Evolutionary conservation across 2,329 filamentous ascomycete species (phyloP), one percentile per base, ranked within the genome.

Genomic region (Domatiomyces catenatus): DNA sequence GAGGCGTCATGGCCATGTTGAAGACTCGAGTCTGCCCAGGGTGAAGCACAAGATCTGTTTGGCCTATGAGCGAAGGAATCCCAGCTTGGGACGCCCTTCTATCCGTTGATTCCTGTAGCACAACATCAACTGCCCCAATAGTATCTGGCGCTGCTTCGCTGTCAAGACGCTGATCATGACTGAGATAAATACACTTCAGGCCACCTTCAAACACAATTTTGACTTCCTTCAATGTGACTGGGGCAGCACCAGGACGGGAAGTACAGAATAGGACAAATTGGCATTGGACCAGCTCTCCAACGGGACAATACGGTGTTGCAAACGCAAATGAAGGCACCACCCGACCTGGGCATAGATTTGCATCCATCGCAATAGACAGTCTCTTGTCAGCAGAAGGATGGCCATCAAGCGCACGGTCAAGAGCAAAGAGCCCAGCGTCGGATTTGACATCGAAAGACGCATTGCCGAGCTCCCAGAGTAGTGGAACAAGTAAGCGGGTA

Each of bases 21-120:
- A 85, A 83, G 1, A 89, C 77, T 49, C 77, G 79, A 7, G 75
- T 83, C 54, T 84, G 76, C 0, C 80, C 80, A 12, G 87, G 77
- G 8, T 67, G 65, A 44, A 95, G 67, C 0, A 73, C 79, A 50
- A 95, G 67, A 63, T 89, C 73, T 7, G 76, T 75, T 8, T 67
- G 61, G 0, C 83, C 83, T 42, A 67, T 64, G 49, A 81, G 68
- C n/a, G 67, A 65, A 26, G 62, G 50, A 48, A 68, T 53, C 6
- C 53, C 60, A 46, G 71, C 56, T 6, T 63, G 59, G 48, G 63
- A 62, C 17, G 66, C 64, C 54, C 65, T 58, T 52, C 65, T 46
- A 46, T 55, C 57, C 26, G 60, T 62, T 4, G 62, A 60, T 43
- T 69, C 66, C 32, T 60, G 62, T 19, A 70, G 57, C n/a, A 59